phyloP scores from a whole-genome alignment of 495 filamentous ascomycete species.

The Achaetomiella virescens region DNA sequence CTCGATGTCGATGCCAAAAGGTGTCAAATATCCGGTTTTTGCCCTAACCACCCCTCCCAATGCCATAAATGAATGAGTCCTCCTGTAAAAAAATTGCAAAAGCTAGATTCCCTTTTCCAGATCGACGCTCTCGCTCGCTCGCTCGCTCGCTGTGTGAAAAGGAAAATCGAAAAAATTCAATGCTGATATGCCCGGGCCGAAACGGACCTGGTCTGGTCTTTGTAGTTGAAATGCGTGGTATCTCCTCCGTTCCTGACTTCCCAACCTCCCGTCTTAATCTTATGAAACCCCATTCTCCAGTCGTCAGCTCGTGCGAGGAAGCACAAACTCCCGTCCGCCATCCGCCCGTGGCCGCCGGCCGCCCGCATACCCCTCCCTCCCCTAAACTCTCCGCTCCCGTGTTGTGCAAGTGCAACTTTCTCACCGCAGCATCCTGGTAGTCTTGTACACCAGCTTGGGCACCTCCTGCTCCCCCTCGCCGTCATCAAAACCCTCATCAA shows the following conservation, averaged over 20 bases:
- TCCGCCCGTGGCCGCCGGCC: background rate
- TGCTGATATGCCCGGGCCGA: slow-evolving; percentile 3
- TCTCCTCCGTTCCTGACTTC: background rate
- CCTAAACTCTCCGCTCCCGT: background rate
- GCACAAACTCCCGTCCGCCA: background rate
- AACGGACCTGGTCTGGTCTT: background rate
- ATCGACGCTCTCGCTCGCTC: slow-evolving; percentile 7
- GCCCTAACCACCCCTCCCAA: background rate
- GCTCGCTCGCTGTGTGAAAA: slow-evolving; percentile 1
- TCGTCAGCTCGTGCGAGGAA: background rate
- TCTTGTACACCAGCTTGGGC: slow-evolving; percentile 14
- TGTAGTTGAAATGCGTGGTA: background rate
- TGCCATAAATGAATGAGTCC: slow-evolving; percentile 3
- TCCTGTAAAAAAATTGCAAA: background rate
- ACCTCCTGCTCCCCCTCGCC: background rate
- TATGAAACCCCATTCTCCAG: background rate
- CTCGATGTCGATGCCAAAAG: too few species aligned
- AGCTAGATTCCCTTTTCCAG: background rate
- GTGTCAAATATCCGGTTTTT: background rate
- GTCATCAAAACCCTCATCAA: slow-evolving; percentile 11
- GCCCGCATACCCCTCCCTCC: background rate
- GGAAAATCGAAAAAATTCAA: background rate
- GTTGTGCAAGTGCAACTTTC: background rate
- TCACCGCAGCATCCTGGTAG: slow-evolving; percentile 11
- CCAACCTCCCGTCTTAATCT: too few species aligned